Percentiles rank a stretch among this genome's conserved stretches.
Evolutionary conservation across 2,329 filamentous ascomycete species (phyloP).

Genomic region (Cordyceps javanica): DNA sequence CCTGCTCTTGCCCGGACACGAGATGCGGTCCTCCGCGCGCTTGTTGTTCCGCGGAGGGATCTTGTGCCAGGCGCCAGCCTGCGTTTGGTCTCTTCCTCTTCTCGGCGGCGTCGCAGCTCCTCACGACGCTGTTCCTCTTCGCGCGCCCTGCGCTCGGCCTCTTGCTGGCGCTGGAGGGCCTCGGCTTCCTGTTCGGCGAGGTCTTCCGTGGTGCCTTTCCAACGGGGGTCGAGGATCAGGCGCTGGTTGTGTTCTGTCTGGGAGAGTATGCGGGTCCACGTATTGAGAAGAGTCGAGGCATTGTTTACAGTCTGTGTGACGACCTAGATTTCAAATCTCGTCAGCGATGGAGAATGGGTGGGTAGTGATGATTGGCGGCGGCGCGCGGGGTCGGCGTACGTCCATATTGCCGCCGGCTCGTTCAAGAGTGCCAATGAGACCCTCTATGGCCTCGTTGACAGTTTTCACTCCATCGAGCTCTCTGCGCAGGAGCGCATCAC

Average conservation of each 20-base stretch:
- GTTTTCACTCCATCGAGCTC: constrained; percentile 79
- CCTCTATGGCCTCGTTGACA: constrained; percentile 84
- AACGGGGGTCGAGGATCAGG: constrained; percentile 78
- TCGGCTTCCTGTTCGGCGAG: constrained; percentile 82
- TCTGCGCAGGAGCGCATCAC: constrained; percentile 66
- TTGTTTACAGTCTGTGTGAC: constrained; percentile 81
- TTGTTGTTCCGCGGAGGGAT: constrained; percentile 22
- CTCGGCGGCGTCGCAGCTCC: constrained; percentile 56
- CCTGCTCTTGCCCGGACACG: constrained; percentile 24
- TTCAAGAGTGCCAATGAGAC: constrained; percentile 64
- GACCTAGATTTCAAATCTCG: constrained; percentile 41
- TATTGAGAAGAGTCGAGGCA: constrained; percentile 83
- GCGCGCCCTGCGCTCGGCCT: constrained; percentile 66
- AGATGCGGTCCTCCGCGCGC: constrained; percentile 25
- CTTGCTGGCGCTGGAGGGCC: constrained; percentile 64
- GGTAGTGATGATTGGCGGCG: neutral
- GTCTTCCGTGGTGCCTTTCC: constrained; percentile 86
- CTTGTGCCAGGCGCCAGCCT: constrained; percentile 24
- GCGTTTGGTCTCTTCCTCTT: constrained; percentile 50
- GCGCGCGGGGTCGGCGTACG: constrained; percentile 35
- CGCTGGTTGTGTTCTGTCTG: constrained; percentile 98
- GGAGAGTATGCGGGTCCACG: constrained; percentile 91
- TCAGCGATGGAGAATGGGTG: neutral
- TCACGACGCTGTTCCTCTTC: constrained; percentile 76
- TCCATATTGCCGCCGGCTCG: constrained; percentile 73